Evolutionary conservation across 192 early-diverging fungal genomes (phyloP).

Genomic region (Phlyctochytrium planicorne): DNA sequence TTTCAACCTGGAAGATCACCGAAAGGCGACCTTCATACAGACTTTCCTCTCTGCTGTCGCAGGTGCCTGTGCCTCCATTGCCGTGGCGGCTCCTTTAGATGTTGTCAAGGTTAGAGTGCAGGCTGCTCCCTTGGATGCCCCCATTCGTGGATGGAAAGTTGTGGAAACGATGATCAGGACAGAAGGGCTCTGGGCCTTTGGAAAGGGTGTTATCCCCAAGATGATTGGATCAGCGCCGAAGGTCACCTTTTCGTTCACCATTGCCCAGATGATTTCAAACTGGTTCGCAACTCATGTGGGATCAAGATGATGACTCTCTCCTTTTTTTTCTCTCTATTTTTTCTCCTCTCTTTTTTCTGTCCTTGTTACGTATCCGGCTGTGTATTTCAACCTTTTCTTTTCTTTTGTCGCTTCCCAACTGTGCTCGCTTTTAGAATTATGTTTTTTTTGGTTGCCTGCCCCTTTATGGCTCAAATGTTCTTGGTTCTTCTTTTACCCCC

Average conservation of each 20-base stretch:
- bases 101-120: constrained; percentile 97
- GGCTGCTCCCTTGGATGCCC: constrained; percentile 79
- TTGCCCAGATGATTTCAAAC: constrained; percentile 77
- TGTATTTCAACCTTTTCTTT: not conserved
- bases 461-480: not conserved
- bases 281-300: constrained; percentile 7
- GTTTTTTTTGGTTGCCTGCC: not conserved
- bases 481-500: not conserved
- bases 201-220: constrained; percentile 63
- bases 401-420: not conserved
- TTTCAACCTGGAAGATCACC: constrained; percentile 75
- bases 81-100: constrained; percentile 88
- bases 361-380: not conserved
- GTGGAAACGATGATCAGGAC: constrained; percentile 74
- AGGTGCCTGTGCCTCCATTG: constrained; percentile 83
- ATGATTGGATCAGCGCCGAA: constrained; percentile 69
- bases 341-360: not conserved
- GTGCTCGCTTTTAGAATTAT: not conserved
- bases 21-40: constrained; percentile 83
- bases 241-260: constrained; percentile 89
- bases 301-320: not conserved
- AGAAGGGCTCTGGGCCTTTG: constrained; percentile 86
- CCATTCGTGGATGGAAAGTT: constrained; percentile 75
- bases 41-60: constrained; percentile 85
- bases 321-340: not conserved